phyloP scores from a whole-genome alignment of 169 alveolate genomes.

The Eimeria necatrix region DNA sequence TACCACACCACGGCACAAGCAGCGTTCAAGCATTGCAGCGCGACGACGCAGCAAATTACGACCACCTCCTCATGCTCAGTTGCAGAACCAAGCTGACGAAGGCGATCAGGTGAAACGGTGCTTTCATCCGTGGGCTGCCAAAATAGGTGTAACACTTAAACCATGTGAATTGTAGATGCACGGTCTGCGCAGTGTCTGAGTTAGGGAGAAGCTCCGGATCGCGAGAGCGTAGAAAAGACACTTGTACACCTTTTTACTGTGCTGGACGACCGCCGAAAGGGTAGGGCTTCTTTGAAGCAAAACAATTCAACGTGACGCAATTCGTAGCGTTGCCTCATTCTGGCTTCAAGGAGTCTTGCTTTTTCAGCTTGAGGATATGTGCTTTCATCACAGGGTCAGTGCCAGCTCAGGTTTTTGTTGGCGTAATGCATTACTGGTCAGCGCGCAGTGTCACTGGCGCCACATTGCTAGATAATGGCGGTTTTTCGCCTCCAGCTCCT shows the following conservation, averaged over 20 bases:
- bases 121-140: no score
- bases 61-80: conserved; percentile 14
- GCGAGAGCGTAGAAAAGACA: conserved; percentile 79
- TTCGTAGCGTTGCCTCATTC: not conserved
- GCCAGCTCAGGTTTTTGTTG: conserved; percentile 72
- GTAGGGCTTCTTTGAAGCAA: not conserved
- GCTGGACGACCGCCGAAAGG: conserved; percentile 79
- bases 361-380: not conserved
- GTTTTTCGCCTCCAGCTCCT: not conserved
- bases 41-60: conserved; percentile 69
- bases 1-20: conserved; percentile 40
- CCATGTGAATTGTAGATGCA: not conserved
- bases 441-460: not conserved
- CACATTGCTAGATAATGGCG: conserved; percentile 1
- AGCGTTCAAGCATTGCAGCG: conserved; percentile 65
- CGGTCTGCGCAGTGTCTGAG: not conserved
- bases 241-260: conserved; percentile 80
- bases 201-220: conserved; percentile 79
- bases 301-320: not conserved
- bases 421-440: conserved; percentile 68
- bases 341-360: not conserved
- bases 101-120: conserved; percentile 40
- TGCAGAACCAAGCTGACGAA: conserved; percentile 33
- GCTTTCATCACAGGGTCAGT: conserved; percentile 47
- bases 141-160: not conserved